Evolutionary conservation across 164 flowering plant species (phyloP).

Genomic region (Amborella trichopoda): DNA sequence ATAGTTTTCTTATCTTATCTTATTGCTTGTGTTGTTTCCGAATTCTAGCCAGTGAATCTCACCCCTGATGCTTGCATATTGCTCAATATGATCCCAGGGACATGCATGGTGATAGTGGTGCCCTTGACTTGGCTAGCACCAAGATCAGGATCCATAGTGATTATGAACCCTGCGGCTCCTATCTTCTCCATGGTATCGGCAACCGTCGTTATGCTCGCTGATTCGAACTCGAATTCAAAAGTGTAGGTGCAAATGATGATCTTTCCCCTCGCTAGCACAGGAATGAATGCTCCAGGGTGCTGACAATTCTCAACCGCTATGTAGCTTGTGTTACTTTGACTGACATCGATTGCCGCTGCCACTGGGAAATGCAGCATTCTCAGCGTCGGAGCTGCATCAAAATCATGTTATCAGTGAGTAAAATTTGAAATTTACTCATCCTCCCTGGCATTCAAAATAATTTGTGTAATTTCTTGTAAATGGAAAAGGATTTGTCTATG

Average conservation of each 20-base stretch:
- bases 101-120: constrained; percentile 26
- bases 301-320: constrained; percentile 33
- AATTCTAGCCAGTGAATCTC: no score
- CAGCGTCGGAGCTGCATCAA: constrained; percentile 47
- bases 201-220: constrained; percentile 33
- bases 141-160: constrained; percentile 40
- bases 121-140: constrained; percentile 27
- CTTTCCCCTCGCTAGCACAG: constrained; percentile 23
- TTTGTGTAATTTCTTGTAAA: no score
- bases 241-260: constrained; percentile 41
- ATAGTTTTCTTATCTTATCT: no score
- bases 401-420: no score
- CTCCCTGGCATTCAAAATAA: no score
- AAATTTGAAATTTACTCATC: no score
- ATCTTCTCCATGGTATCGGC: constrained; percentile 30
- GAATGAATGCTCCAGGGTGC: constrained; percentile 28
- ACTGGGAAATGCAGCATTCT: constrained; percentile 19
- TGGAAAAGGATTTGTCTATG: no score
- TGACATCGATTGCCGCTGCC: constrained; percentile 47
- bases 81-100: constrained; percentile 42
- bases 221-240: constrained; percentile 29
- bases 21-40: no score
- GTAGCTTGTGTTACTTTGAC: constrained; percentile 15
- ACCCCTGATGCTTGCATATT: constrained; percentile 31
- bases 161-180: constrained; percentile 54